Conservation (phyloP, 2,329 filamentous ascomycete species). For the Mycocentrospora acerina region DNA sequence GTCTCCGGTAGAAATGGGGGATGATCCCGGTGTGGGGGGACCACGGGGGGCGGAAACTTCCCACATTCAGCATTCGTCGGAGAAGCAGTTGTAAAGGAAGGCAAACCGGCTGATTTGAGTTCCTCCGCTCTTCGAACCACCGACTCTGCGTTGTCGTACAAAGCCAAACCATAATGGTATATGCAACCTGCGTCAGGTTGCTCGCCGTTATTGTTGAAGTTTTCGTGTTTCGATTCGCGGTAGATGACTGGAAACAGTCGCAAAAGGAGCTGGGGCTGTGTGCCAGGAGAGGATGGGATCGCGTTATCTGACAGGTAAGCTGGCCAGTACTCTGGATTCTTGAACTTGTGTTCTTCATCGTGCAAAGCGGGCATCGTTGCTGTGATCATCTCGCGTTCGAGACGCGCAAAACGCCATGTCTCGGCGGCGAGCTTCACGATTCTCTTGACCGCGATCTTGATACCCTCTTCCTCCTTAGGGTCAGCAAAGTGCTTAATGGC, state of each 20-base stretch:
- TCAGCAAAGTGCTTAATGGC: constrained; percentile 57
- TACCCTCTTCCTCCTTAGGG: constrained; percentile 52
- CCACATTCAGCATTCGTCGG: constrained; percentile 40
- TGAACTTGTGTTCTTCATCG: constrained; percentile 36
- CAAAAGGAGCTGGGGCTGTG: constrained; percentile 48
- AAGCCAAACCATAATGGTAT: constrained; percentile 52
- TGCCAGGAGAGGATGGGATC: constrained; percentile 33
- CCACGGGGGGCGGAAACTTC: constrained; percentile 41
- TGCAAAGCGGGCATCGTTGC: constrained; percentile 50
- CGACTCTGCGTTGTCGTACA: constrained; percentile 51
- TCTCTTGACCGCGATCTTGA: constrained; percentile 53
- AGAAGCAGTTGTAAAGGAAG: constrained; percentile 37
- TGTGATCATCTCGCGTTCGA: constrained; percentile 58
- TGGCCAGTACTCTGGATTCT: constrained; percentile 37
- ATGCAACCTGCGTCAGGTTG: constrained; percentile 49
- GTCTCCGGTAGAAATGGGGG: constrained; percentile 24
- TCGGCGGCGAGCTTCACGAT: constrained; percentile 61
- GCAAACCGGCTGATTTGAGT: constrained; percentile 42
- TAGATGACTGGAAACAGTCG: constrained; percentile 55
- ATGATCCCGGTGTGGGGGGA: constrained; percentile 34
- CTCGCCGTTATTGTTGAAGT: constrained; percentile 46
- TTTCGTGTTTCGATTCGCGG: constrained; percentile 53
- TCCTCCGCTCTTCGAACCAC: constrained; percentile 37
- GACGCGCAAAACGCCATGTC: constrained; percentile 59
- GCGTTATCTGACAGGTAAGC: constrained; percentile 32